phyloP scores from a whole-genome alignment of 2,329 filamentous ascomycete species.

The Trichophyton benhamiae region DNA sequence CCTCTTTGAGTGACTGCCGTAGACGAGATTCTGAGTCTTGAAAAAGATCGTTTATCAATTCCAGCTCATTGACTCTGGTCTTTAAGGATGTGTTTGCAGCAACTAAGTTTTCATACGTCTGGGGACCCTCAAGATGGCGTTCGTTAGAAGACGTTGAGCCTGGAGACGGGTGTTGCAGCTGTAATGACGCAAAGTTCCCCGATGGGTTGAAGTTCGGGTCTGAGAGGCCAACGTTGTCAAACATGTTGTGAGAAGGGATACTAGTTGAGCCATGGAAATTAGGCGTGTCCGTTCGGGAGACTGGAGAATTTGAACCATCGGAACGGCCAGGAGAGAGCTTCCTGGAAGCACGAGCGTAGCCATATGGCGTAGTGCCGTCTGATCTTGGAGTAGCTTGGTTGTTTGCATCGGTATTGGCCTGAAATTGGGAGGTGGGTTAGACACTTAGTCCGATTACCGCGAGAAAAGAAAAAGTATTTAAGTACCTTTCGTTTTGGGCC shows the following conservation, averaged over 20 bases:
- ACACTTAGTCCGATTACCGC: constrained; percentile 2
- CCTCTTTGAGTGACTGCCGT: constrained; percentile 58
- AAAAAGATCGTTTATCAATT: constrained; percentile 83
- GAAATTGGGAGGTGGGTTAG: constrained; percentile 10
- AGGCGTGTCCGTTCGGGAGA: constrained; percentile 69
- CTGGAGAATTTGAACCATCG: constrained; percentile 63
- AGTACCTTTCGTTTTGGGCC: constrained; percentile 72
- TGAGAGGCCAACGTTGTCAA: constrained; percentile 58
- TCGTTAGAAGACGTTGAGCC: constrained; percentile 47
- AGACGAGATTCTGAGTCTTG: constrained; percentile 47
- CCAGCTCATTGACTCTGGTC: constrained; percentile 86
- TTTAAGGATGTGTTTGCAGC: constrained; percentile 78
- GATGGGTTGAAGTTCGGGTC: constrained; percentile 53
- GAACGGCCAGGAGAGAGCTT: constrained; percentile 60
- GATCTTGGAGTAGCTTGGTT: constrained; percentile 47
- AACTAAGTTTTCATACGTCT: constrained; percentile 68
- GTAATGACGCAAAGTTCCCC: constrained; percentile 39
- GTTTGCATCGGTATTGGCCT: constrained; percentile 42
- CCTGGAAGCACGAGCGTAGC: constrained; percentile 55
- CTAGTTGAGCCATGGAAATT: constrained; percentile 56
- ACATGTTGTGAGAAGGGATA: constrained; percentile 63
- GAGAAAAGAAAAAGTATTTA: constrained; percentile 12
- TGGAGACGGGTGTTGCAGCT: constrained; percentile 47
- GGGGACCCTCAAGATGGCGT: constrained; percentile 56
- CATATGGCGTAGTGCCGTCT: constrained; percentile 45